Percentiles rank a stretch among this genome's conserved stretches.
Conservation (phyloP, 1,139 yeast species). For the Scheffersomyces segobiensis region DNA sequence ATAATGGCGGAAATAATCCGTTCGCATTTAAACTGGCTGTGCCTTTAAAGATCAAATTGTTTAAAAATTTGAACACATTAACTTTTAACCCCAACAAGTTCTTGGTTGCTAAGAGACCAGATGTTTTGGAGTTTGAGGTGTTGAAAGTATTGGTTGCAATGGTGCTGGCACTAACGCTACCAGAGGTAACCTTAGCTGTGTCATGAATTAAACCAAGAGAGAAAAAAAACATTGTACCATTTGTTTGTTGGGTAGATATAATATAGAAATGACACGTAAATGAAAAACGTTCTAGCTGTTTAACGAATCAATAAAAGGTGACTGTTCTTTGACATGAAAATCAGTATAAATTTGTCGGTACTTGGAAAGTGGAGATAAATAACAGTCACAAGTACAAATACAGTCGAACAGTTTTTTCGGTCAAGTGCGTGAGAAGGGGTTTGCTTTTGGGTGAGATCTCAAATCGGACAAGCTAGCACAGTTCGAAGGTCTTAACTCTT, state of each 20-base stretch:
- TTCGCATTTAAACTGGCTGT: not conserved
- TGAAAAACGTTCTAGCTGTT: not conserved
- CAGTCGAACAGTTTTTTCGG: not conserved
- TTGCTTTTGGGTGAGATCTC: not conserved
- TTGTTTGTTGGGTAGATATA: not conserved
- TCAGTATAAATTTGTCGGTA: not conserved
- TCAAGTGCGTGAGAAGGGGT: not conserved
- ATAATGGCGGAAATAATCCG: conserved; percentile 9
- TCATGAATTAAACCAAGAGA: conserved; percentile 1
- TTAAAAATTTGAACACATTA: conserved; percentile 15
- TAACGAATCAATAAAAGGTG: not conserved
- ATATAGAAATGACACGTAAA: not conserved
- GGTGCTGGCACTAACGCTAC: not conserved
- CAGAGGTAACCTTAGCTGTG: not conserved
- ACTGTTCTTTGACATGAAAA: not conserved
- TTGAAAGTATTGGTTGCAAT: not conserved
- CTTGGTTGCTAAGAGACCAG: not conserved
- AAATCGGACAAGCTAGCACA: not conserved
- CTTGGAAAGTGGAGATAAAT: not conserved
- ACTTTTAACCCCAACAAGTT: conserved; percentile 3
- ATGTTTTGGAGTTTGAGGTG: not conserved
- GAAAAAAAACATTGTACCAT: not conserved
- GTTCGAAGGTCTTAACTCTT: not conserved
- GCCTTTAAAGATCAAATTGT: conserved; percentile 11
- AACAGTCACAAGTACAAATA: not conserved